Evolutionary conservation across 2,329 filamentous ascomycete genomes (phyloP).

Genomic region (Colletotrichum sp.): DNA sequence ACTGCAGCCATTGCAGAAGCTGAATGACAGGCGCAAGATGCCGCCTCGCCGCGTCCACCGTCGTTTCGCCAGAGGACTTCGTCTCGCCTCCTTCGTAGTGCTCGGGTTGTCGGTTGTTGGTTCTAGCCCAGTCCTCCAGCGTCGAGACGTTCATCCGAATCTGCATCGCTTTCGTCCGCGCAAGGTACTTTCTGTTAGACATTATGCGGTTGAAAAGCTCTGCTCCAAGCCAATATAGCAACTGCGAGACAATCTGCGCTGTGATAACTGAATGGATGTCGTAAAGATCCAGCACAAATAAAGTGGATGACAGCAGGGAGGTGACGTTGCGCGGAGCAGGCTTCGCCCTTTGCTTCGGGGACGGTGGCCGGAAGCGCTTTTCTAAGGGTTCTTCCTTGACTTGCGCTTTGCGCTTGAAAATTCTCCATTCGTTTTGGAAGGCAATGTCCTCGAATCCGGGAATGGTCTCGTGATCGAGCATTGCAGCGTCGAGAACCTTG

Average conservation of each 20-base stretch:
- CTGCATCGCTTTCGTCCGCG: slow-evolving; percentile 98
- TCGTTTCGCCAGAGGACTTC: slow-evolving; percentile 83
- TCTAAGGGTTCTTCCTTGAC: slow-evolving; percentile 89
- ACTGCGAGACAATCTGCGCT: slow-evolving; percentile 87
- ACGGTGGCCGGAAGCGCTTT: slow-evolving; percentile 90
- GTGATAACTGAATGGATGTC: slow-evolving; percentile 98
- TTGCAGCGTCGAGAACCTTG: slow-evolving; percentile 89
- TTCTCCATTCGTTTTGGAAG: slow-evolving; percentile 98
- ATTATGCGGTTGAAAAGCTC: slow-evolving; percentile 98
- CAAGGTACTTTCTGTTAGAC: slow-evolving; percentile 92
- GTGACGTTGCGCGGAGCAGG: slow-evolving; percentile 94
- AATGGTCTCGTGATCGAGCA: slow-evolving; percentile 98
- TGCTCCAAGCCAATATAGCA: slow-evolving; percentile 94
- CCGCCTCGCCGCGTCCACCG: slow-evolving; percentile 79
- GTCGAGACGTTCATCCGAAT: slow-evolving; percentile 98
- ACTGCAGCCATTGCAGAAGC: slow-evolving; percentile 95
- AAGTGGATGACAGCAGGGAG: slow-evolving; percentile 89
- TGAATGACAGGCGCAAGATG: slow-evolving; percentile 93
- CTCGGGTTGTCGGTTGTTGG: slow-evolving; percentile 92
- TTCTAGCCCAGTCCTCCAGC: slow-evolving; percentile 93
- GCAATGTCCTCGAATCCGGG: slow-evolving; percentile 95
- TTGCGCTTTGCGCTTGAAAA: slow-evolving; percentile 91
- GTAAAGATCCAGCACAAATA: slow-evolving; percentile 98
- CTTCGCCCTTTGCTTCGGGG: slow-evolving; percentile 90
- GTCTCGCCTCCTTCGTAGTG: slow-evolving; percentile 95